A percentile compares a stretch with the other conserved stretches of the same genome.
phyloP scores from a whole-genome alignment of 805 yeast species.

The Saccharomycopsis microspora region DNA sequence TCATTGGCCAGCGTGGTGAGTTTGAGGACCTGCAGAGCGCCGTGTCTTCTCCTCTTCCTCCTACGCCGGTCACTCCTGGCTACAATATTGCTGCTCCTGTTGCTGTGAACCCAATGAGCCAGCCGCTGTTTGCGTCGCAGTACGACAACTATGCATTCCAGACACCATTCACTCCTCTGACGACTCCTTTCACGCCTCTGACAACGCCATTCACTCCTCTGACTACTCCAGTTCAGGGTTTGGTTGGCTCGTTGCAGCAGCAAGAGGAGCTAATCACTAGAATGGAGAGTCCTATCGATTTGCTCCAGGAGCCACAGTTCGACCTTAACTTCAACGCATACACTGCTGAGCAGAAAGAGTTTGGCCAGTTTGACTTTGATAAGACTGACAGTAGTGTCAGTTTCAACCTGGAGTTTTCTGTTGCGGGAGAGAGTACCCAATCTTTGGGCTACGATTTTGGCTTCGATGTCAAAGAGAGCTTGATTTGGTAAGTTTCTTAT shows the following conservation, averaged over 20 bases:
- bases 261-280: conserved; percentile 14
- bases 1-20: conserved; percentile 16
- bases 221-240: conserved; percentile 1
- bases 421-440: neutral
- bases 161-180: neutral
- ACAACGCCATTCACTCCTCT: conserved; percentile 1
- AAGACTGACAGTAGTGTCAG: neutral
- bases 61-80: neutral
- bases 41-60: neutral
- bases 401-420: neutral
- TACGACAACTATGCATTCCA: neutral
- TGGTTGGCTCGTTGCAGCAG: conserved; percentile 5
- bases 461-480: neutral
- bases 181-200: neutral
- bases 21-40: neutral
- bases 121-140: neutral
- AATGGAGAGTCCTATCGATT: conserved; percentile 16
- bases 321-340: too few relatives aligned
- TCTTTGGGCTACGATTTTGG: neutral
- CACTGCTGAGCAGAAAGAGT: neutral
- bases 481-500: too few relatives aligned
- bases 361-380: neutral
- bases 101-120: neutral
- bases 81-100: neutral
- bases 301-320: neutral